These are phyloP conservation scores for Russula foetens DNA, from an alignment of 768 basidiomycete species.

Conservation along the genomic window DNA sequence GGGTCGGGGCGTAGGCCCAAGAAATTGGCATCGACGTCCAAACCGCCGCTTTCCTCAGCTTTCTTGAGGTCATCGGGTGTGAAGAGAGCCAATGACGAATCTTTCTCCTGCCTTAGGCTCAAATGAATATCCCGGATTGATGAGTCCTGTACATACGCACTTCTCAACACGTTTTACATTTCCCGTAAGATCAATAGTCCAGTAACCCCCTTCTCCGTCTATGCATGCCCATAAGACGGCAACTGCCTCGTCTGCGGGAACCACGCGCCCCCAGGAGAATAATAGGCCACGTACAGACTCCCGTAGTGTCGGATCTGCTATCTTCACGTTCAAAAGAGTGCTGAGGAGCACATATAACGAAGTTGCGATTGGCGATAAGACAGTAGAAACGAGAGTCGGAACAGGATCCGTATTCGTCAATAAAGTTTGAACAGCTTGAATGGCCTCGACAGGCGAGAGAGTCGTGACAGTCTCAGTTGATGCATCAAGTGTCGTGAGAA, in stretches of 20 bases:
- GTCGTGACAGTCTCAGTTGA: not conserved
- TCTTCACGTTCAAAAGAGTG: slow-evolving; percentile 44
- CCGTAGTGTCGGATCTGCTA: slow-evolving; percentile 56
- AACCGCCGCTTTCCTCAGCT: slow-evolving; percentile 35
- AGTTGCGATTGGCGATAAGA: slow-evolving; percentile 63
- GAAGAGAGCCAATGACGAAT: slow-evolving; percentile 34
- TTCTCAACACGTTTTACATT: slow-evolving; percentile 34
- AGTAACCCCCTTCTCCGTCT: slow-evolving; percentile 39
- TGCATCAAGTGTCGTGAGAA: slow-evolving; percentile 18
- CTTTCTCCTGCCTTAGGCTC: slow-evolving; percentile 19
- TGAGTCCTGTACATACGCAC: slow-evolving; percentile 32
- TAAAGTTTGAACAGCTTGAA: slow-evolving; percentile 47
- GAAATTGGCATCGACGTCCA: slow-evolving; percentile 45
- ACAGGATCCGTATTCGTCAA: slow-evolving; percentile 76
- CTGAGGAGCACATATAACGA: slow-evolving; percentile 57
- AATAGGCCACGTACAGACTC: slow-evolving; percentile 55
- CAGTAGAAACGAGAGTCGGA: slow-evolving; percentile 49
- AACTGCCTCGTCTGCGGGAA: slow-evolving; percentile 43
- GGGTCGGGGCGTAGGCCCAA: slow-evolving; percentile 75
- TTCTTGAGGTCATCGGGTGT: slow-evolving; percentile 42
- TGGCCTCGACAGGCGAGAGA: slow-evolving; percentile 30
- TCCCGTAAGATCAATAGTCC: slow-evolving; percentile 51
- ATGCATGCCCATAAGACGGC: slow-evolving; percentile 54
- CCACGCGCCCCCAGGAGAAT: slow-evolving; percentile 67
- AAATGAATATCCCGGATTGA: not conserved